Evolutionary conservation across 2,329 filamentous ascomycete genomes (phyloP).

Genomic region (Rhinocladiella similis): DNA sequence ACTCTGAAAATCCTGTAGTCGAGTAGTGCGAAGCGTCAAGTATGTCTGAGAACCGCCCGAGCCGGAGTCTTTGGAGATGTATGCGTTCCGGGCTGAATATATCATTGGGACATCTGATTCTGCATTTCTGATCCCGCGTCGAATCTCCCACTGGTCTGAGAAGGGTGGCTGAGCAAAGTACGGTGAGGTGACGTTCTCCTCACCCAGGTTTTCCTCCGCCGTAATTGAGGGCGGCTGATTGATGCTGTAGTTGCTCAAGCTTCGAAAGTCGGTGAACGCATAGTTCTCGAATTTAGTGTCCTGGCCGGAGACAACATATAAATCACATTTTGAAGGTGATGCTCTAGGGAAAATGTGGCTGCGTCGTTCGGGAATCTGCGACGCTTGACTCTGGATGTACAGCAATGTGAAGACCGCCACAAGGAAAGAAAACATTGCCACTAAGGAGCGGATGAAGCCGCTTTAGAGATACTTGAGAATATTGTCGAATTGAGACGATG

Average conservation of each 20-base stretch:
- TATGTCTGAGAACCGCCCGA: slow-evolving; percentile 33
- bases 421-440: too few species aligned
- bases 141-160: slow-evolving; percentile 42
- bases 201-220: slow-evolving; percentile 26
- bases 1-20: slow-evolving; percentile 45
- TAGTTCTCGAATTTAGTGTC: slow-evolving; percentile 49
- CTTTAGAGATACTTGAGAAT: too few species aligned
- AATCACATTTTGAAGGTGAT: slow-evolving; percentile 40
- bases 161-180: slow-evolving; percentile 37
- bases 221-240: slow-evolving; percentile 30
- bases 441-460: too few species aligned
- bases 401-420: not conserved
- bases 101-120: slow-evolving; percentile 40
- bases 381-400: not conserved
- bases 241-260: slow-evolving; percentile 36
- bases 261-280: slow-evolving; percentile 54
- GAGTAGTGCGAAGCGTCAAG: slow-evolving; percentile 49
- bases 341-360: not conserved
- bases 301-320: slow-evolving; percentile 47
- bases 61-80: slow-evolving; percentile 37
- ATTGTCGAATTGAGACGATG: too few species aligned
- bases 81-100: slow-evolving; percentile 50
- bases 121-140: slow-evolving; percentile 47
- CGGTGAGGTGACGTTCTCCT: slow-evolving; percentile 28
- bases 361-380: not conserved